Evolutionary conservation across 2,329 filamentous ascomycete species (phyloP).

Genomic region (Akanthomyces muscarius): DNA sequence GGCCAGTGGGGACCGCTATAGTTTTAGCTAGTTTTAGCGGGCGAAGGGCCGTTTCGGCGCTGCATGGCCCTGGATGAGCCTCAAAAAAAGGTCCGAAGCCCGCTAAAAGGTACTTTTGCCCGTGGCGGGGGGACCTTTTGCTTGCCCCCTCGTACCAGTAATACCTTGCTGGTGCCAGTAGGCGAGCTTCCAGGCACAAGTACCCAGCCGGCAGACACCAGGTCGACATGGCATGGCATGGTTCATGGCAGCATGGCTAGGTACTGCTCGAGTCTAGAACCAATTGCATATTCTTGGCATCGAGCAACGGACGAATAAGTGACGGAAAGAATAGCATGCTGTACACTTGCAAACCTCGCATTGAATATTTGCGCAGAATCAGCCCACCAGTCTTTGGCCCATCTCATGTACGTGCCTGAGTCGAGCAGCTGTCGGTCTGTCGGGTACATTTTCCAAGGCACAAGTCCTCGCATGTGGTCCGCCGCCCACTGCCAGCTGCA

Average conservation of each 20-base stretch:
- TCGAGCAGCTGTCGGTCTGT: conserved; percentile 7
- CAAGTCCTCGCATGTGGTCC: not conserved
- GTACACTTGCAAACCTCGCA: not conserved
- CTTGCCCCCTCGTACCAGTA: too few relatives aligned
- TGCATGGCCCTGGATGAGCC: not conserved
- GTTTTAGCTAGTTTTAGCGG: not conserved
- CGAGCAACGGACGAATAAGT: not conserved
- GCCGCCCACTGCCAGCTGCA: not conserved
- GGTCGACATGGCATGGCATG: not conserved
- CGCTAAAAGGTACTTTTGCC: conserved; percentile 11
- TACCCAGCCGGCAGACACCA: not conserved
- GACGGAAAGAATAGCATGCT: not conserved
- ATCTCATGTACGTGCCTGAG: not conserved
- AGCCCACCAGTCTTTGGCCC: not conserved
- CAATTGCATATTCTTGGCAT: not conserved
- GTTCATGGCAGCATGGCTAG: not conserved
- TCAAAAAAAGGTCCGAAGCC: not conserved
- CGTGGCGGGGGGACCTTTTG: too few relatives aligned
- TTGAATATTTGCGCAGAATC: not conserved
- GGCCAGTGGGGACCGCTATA: not conserved
- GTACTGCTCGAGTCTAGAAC: not conserved
- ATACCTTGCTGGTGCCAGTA: too few relatives aligned
- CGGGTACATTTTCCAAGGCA: conserved; percentile 9
- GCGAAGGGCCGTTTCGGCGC: not conserved
- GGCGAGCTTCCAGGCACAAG: not conserved